These are phyloP conservation scores for Helichrysum umbraculigerum DNA, from an alignment of 129 eudicot species.

Conservation along the genomic window DNA sequence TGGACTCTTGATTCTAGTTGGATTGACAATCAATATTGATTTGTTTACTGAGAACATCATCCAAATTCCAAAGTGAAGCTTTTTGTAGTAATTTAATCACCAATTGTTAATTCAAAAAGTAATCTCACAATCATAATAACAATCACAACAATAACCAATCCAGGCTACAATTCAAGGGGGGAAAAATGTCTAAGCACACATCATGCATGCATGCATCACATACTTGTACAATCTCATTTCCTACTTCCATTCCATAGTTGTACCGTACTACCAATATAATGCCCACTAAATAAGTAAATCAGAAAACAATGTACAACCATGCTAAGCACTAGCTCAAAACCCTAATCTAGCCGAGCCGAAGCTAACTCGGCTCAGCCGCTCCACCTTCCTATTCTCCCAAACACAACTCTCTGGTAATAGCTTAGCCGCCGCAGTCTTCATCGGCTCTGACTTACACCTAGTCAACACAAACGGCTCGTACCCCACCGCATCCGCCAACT, in stretches of 20 bases:
- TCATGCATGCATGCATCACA: conserved; percentile 29
- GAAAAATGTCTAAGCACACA: conserved; percentile 21
- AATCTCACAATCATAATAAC: conserved; percentile 28
- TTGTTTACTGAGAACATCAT: not conserved
- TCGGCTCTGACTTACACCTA: conserved; percentile 96
- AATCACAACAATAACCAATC: conserved; percentile 22
- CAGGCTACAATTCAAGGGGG: conserved; percentile 24
- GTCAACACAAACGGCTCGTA: conserved; percentile 91
- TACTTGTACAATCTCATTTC: conserved; percentile 28
- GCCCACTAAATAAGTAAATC: conserved; percentile 3
- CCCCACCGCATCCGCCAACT: conserved; percentile 61
- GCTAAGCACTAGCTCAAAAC: conserved; percentile 48
- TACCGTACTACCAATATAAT: conserved; percentile 18
- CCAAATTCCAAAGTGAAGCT: not conserved
- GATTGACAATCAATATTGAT: not conserved
- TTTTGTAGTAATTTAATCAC: not conserved
- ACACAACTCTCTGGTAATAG: conserved; percentile 65
- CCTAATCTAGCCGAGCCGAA: conserved; percentile 77
- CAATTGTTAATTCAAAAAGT: conserved; percentile 1
- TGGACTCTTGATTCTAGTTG: too few species aligned
- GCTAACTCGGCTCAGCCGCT: conserved; percentile 60
- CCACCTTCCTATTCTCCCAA: conserved; percentile 75
- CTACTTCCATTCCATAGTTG: conserved; percentile 10
- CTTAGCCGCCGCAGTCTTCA: conserved; percentile 77
- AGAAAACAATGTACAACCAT: conserved; percentile 37